Evolutionary conservation across 371 early-diverging fungal species (phyloP).

Genomic region (Apophysomyces elegans): DNA sequence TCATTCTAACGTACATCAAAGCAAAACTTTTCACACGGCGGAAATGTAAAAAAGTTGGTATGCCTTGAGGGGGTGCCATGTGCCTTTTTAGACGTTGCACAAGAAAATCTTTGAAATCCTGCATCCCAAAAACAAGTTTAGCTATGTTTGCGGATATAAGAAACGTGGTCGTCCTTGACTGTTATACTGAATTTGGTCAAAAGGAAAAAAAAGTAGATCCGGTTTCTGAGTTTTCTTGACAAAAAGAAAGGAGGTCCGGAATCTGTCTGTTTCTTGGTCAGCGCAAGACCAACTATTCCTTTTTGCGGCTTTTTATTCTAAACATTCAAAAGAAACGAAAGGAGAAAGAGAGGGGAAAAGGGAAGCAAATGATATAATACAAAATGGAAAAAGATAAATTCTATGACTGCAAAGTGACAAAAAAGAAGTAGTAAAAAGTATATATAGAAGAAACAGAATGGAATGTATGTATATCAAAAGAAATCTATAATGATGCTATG

Average conservation of each 20-base stretch:
- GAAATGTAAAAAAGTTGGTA: no score
- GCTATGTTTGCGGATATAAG: slow-evolving; percentile 1
- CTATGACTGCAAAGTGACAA: not conserved
- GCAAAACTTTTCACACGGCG: no score
- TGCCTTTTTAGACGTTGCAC: slow-evolving; percentile 6
- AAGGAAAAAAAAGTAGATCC: not conserved
- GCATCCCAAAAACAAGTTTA: slow-evolving; percentile 1
- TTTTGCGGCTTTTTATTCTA: not conserved
- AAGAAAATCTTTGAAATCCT: not conserved
- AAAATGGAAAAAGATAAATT: not conserved
- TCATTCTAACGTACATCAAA: no score
- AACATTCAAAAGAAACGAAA: not conserved
- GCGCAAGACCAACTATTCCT: not conserved
- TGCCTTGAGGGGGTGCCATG: not conserved
- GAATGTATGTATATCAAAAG: slow-evolving; percentile 2
- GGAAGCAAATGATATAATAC: not conserved
- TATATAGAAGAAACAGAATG: not conserved
- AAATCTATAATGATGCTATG: not conserved
- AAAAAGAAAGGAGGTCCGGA: not conserved
- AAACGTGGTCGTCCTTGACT: slow-evolving; percentile 4
- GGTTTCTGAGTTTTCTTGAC: slow-evolving; percentile 6
- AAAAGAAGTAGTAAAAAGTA: not conserved
- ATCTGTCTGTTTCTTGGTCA: not conserved
- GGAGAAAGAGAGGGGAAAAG: not conserved
- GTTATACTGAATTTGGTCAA: slow-evolving; percentile 1